Base-by-base conservation (phyloP, 345 rosid genomes). In the Clausena lansium region DNA sequence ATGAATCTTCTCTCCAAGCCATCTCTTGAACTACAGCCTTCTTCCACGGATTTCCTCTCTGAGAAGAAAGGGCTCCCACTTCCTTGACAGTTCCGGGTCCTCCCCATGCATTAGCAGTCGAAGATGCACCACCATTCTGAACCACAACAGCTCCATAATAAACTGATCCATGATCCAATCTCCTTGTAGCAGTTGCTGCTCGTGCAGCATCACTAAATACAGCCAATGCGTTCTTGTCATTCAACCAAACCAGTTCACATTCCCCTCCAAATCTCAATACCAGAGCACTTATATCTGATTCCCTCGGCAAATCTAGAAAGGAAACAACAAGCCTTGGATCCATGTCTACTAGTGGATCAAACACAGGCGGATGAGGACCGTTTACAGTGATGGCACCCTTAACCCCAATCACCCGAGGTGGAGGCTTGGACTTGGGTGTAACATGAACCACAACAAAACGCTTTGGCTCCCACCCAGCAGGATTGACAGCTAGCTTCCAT, bases 151-250 rank as follows among this genome's bases (percentile, higher is more conserved):
- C 98, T 54, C 99, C 99, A 13, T 85, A 76, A 82, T 96, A 96
- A 32, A 81, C 86, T 35, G 98, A 92, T 71, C 92, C 98, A 65
- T 94, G 97, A 71, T 94, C 99, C 84, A 94, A 82, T 82, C 99
- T 92, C 88, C 99, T 91, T 94, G 94, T 85, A 15, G 99, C 99
- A 70, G 99, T 96, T 60, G 97, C 97, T n/a, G 99, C 99, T 70
- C 98, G 89, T 15, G 95, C 92, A 19, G 95, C 98, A 78, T 94
- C 99, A 54, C 82, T 87, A 71, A 95, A 95, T 27, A 94, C 95
- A 1, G 97, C 98, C 83, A 95, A 78, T 28, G 97, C 98, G 74
- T 96, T 94, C 88, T 94, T 94, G 83, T 94, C 98, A 75, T 92
- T 94, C 84, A 95, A 82, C 99, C 97, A 94, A 65, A 95, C 87